A percentile compares a stretch with the other conserved stretches of the same genome.
Conservation (phyloP, 768 basidiomycete species). For the Mycena belliarum region DNA sequence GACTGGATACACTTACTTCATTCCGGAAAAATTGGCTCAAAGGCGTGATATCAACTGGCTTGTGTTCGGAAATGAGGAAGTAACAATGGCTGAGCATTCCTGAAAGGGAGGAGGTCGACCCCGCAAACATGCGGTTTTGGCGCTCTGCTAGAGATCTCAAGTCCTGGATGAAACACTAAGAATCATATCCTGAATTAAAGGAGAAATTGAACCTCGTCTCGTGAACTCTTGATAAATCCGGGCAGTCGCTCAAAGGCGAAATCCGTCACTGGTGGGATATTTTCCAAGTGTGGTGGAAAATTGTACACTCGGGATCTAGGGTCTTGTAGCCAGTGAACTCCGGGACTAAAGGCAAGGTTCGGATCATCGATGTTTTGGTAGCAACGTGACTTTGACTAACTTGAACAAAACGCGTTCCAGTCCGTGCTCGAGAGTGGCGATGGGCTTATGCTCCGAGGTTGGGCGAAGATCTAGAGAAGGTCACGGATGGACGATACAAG, state of each 20-base stretch:
- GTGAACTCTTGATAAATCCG: slow-evolving; percentile 76
- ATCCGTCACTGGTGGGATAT: slow-evolving; percentile 73
- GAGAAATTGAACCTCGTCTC: slow-evolving; percentile 53
- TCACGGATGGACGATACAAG: background rate
- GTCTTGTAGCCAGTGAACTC: slow-evolving; percentile 88
- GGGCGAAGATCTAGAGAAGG: slow-evolving; percentile 43
- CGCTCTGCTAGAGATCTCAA: slow-evolving; percentile 59
- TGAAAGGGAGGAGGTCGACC: slow-evolving; percentile 89
- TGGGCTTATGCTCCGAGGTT: slow-evolving; percentile 46
- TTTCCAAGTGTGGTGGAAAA: slow-evolving; percentile 70
- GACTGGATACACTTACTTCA: slow-evolving; percentile 46
- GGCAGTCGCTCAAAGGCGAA: slow-evolving; percentile 83
- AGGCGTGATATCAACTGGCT: slow-evolving; percentile 57
- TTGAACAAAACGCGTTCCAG: slow-evolving; percentile 78
- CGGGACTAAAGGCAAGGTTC: slow-evolving; percentile 58
- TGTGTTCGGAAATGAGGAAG: slow-evolving; percentile 77
- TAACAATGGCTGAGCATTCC: slow-evolving; percentile 87
- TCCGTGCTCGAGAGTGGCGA: slow-evolving; percentile 65
- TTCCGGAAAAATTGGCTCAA: slow-evolving; percentile 61
- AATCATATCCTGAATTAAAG: background rate
- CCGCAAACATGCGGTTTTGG: slow-evolving; percentile 65
- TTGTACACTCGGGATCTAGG: slow-evolving; percentile 86
- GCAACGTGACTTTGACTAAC: slow-evolving; percentile 39
- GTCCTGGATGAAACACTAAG: slow-evolving; percentile 46
- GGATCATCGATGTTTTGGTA: background rate